These are phyloP conservation scores for Onygena corvina DNA, from an alignment of 2,329 filamentous ascomycete genomes.

Conservation along the genomic window DNA sequence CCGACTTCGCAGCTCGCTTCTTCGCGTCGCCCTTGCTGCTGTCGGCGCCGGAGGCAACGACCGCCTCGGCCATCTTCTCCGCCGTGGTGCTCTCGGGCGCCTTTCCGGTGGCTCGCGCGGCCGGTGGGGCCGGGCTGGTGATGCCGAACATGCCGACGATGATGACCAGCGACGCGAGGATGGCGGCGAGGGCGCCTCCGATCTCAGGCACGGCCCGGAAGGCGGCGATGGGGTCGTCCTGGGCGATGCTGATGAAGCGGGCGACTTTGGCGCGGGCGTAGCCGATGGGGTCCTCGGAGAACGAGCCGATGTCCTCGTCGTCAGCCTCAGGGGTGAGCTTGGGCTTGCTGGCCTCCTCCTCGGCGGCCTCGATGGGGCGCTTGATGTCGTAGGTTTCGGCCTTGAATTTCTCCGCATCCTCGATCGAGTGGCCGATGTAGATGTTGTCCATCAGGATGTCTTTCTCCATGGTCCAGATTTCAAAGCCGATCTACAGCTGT, in stretches of 20 bases:
- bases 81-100: constrained; percentile 44
- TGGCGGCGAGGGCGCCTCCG: constrained; percentile 62
- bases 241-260: constrained; percentile 74
- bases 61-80: constrained; percentile 43
- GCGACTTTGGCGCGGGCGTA: constrained; percentile 89
- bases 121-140: constrained; percentile 50
- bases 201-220: constrained; percentile 86
- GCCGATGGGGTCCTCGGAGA: constrained; percentile 77
- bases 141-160: constrained; percentile 54
- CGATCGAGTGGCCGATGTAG: constrained; percentile 95
- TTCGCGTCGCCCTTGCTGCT: constrained; percentile 62
- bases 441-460: constrained; percentile 99
- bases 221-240: constrained; percentile 71
- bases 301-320: constrained; percentile 64
- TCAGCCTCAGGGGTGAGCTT: constrained; percentile 47
- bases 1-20: constrained; percentile 40
- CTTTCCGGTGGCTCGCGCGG: constrained; percentile 63
- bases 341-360: constrained; percentile 68
- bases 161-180: constrained; percentile 58
- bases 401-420: constrained; percentile 80
- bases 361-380: constrained; percentile 65
- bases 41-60: constrained; percentile 49
- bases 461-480: constrained; percentile 99
- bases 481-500: constrained; percentile 68
- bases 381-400: constrained; percentile 85